Percentiles rank a stretch among this genome's conserved stretches.
Evolutionary conservation across 2,329 filamentous ascomycete species (phyloP).

Genomic region (Sporothrix globosa): DNA sequence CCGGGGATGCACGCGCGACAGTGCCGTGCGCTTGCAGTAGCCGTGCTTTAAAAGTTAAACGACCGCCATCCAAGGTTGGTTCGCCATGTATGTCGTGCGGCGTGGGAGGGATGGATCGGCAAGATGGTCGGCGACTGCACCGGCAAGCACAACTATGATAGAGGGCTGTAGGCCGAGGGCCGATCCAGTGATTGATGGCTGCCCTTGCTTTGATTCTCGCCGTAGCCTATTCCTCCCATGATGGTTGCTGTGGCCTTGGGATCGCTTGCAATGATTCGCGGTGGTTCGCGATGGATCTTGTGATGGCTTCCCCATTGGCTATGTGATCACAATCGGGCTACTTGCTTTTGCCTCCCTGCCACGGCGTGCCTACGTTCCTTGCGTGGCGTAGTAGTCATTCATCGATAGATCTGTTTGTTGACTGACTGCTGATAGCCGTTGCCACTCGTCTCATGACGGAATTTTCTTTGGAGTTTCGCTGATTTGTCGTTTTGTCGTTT

Average conservation of each 20-base stretch:
- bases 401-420: background rate
- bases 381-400: background rate
- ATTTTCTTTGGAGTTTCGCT: background rate
- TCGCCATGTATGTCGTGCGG: conserved; percentile 11
- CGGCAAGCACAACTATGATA: background rate
- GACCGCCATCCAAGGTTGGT: background rate
- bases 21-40: background rate
- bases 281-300: background rate
- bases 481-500: background rate
- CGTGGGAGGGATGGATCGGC: background rate
- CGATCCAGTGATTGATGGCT: too few relatives aligned
- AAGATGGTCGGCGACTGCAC: conserved; percentile 12
- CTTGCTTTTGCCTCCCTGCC: conserved; percentile 4
- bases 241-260: background rate
- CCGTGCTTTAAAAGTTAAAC: background rate
- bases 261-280: background rate
- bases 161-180: background rate
- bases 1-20: conserved; percentile 11
- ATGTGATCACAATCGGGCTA: background rate
- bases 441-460: background rate
- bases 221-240: conserved; percentile 2
- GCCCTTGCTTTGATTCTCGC: conserved; percentile 5
- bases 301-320: background rate
- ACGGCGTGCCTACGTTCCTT: background rate
- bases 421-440: background rate